Base-by-base conservation (phyloP, 352 stramenopile genomes). In the Pseudoperonospora humuli region DNA sequence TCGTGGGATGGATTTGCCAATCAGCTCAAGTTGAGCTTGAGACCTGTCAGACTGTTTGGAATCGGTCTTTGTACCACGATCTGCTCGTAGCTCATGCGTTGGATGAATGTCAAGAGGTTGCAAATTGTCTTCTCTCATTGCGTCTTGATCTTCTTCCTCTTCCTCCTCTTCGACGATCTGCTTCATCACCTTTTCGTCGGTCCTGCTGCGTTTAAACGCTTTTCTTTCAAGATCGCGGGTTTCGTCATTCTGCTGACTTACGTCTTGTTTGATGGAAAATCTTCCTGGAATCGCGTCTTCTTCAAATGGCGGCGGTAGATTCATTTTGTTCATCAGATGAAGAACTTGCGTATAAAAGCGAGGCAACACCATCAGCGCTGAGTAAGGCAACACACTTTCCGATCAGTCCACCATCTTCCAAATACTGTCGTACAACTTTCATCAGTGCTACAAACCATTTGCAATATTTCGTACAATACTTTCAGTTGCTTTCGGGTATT, bases 281-380 rank as follows among this genome's bases (percentile, higher is more conserved):
- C 54, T 42, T 7, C 80, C 80, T 19, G 62, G 75, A 48, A 93
- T 90, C 18, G 74, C 62, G 25, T 78, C 34, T 17, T 67, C 54
- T 5, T 87, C 74, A 19, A 95, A 95, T 15, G 84, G 84, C 20
- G 65, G 59, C 32, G 84, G 84, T 13, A 95, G 39, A 44, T 95
- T 90, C 84, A 93, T 95, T 50, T 95, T 95, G 61, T 95, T 95
- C 84, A 95, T 95, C 17, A 95, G 57, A 56, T 95, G 84, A 26
- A 93, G 75, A 35, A 93, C 84, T 69, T 95, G 84, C 9, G 75
- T 93, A 63, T 95, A 95, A 45, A 95, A 83, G 37, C 82, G 76
- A 5, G 84, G 84, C 10, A 95, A 54, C 7, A 79, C 84, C 18
- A 95, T 85, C 20, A 95, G 54, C 6, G 84, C 84, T 95, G 27